These are phyloP conservation scores for Aspergillus cejpii DNA, from an alignment of 2,329 filamentous ascomycete genomes.

Conservation along the genomic window DNA sequence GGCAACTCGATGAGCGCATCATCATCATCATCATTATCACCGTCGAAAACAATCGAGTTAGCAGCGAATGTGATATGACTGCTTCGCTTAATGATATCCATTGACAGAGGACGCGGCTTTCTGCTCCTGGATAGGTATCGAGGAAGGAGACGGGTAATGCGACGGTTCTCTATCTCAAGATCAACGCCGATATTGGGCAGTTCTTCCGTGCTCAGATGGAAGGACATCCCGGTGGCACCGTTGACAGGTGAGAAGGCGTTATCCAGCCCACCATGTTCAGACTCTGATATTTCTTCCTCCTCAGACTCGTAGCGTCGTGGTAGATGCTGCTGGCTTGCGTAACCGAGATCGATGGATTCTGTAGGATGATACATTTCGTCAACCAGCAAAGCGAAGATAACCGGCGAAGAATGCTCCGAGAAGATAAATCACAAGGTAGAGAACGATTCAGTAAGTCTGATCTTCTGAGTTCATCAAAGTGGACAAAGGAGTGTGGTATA, in stretches of 20 bases:
- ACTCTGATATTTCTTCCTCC: conserved; percentile 36
- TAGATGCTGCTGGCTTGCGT: conserved; percentile 27
- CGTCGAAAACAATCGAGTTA: conserved; percentile 28
- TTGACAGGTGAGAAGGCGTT: conserved; percentile 29
- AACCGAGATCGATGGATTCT: conserved; percentile 24
- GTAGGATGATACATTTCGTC: conserved; percentile 26
- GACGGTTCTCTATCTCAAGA: conserved; percentile 18
- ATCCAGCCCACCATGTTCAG: conserved; percentile 29
- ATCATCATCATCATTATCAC: conserved; percentile 25
- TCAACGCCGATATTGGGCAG: conserved; percentile 20
- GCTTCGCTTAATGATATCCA: conserved; percentile 32
- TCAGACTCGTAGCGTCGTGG: conserved; percentile 36
- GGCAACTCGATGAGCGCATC: conserved; percentile 31
- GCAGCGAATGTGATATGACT: conserved; percentile 28
- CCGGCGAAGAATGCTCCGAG: neutral
- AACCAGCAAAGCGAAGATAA: conserved; percentile 3
- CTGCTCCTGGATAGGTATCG: conserved; percentile 19
- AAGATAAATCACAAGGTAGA: neutral
- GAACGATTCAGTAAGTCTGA: neutral
- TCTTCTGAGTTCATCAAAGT: conserved; percentile 2
- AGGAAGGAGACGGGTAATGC: conserved; percentile 15
- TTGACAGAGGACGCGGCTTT: conserved; percentile 28
- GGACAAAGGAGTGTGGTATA: conserved; percentile 1
- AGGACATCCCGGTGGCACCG: conserved; percentile 20
- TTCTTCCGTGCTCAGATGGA: conserved; percentile 29